Evolutionary conservation across 2,329 filamentous ascomycete species (phyloP), one percentile per base, ranked within the genome.

Genomic region (Trichoderma endophyticum): DNA sequence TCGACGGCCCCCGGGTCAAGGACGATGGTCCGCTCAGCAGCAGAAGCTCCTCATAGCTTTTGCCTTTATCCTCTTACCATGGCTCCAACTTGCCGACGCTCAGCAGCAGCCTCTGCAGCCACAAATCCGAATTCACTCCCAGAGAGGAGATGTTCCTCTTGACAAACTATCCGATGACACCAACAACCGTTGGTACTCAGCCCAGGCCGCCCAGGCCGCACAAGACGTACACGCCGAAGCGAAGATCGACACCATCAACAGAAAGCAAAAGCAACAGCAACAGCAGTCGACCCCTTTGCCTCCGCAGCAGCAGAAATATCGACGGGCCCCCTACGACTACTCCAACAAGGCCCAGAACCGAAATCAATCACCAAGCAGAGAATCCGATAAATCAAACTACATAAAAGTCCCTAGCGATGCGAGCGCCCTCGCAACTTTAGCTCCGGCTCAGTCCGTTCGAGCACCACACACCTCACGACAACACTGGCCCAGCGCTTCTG

Each of bases 391-490:
- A 77, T 74, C 79, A 75, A 76, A 80, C 71, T 77, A 79, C 72
- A 78, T 79, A 72, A 76, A 82, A 68, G 80, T 82, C 79, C 82
- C 83, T 82, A 79, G 88, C 84, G 89, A 96, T 92, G 93, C 91
- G 93, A 94, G 94, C 94, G 94, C 94, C 93, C 88, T 96, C 88
- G 92, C 92, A 89, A 96, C 94, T 92, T 92, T 95, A 88, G 95
- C 95, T 97, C 94, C 94, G 93, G 95, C 92, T 86, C 85, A 89
- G 87, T 89, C 94, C 93, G 95, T 98, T 88, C 89, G 93, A 97
- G 95, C 94, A 93, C 93, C 92, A 90, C 83, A 77, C 83, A 84
- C 89, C 90, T 90, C 90, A 90, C 87, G 89, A 90, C 84, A 80
- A 79, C 80, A 80, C 76, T 79, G 80, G 81, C 81, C 85, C 80